Evolutionary conservation across 306 rosid species (phyloP), one percentile per base, ranked within the genome.

Genomic region (Biancaea sappan): DNA sequence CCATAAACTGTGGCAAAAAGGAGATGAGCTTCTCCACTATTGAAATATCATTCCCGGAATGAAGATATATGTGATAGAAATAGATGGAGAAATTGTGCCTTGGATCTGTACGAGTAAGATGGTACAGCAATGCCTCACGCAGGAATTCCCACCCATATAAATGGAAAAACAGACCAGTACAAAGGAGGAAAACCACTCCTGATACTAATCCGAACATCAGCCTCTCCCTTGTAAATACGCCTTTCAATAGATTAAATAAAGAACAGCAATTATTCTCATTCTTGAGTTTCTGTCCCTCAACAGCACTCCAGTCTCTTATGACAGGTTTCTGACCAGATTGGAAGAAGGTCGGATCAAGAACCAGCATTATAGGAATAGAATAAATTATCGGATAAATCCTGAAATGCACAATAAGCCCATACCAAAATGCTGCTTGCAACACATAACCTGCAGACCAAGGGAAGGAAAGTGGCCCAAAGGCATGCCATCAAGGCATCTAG

Each of bases 371-470:
- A 37, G 96, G 91, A 66, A 91, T 87, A 64, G 89, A 82, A 72
- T 94, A 88, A 57, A 94, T 91, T 61, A 90, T 86, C 65, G 98
- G 98, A 77, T 91, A 94, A 70, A 94, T 84, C 82, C 97, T 84
- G 73, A 94, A 91, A 86, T 91, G 98, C 80, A 94, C 98, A 67
- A 87, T 79, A 76, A 94, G 93, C 73, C 99, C 97, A 63, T 87
- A 94, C 96, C 99, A 94, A 78, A 92, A 78, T 78, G 99, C 99
- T 73, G 99, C 89, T 82, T 94, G 99, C 35, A 86, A 66, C 89
- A 88, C 80, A 43, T 80, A 66, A 62, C 97, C 99, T 94, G 97
- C 76, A 81, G 76, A 51, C 44, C 76, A 77, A 34, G 69, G 61
- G 71, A 26, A 38, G 53, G 74, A 61, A 47, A 52, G 73, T 7